Evolutionary conservation across 164 flowering plant species (phyloP).

Genomic region (Vitis rupestris): DNA sequence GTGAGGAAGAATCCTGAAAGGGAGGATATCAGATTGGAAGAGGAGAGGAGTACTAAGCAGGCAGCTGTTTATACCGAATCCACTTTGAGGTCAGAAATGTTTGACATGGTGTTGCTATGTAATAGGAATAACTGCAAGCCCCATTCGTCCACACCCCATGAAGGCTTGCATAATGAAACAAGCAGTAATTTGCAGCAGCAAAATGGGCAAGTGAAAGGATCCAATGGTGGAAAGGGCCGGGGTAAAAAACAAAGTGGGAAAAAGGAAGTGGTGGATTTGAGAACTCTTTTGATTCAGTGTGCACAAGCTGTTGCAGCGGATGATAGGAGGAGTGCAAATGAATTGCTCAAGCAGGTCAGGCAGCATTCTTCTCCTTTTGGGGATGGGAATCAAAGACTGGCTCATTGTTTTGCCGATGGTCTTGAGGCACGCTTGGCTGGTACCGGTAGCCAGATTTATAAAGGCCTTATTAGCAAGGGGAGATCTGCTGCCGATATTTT

Average conservation of each 20-base stretch:
- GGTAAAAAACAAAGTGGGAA: conserved; percentile 54
- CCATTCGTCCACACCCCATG: conserved; percentile 25
- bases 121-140: conserved; percentile 12
- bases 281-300: conserved; percentile 70
- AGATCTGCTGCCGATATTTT: conserved; percentile 62
- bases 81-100: conserved; percentile 40
- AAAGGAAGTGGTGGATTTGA: conserved; percentile 76
- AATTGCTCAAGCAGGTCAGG: conserved; percentile 70
- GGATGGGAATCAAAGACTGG: conserved; percentile 76
- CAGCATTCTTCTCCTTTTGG: conserved; percentile 79
- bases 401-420: conserved; percentile 73
- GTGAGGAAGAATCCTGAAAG: conserved; percentile 51
- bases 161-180: conserved; percentile 35
- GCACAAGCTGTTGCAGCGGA: conserved; percentile 86
- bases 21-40: conserved; percentile 41
- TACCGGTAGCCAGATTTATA: conserved; percentile 76
- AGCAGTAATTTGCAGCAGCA: conserved; percentile 31
- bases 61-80: conserved; percentile 50
- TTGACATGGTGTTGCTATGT: conserved; percentile 65
- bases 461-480: conserved; percentile 45
- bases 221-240: conserved; percentile 48
- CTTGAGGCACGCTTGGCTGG: conserved; percentile 92
- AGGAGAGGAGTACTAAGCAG: conserved; percentile 65
- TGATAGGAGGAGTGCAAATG: conserved; percentile 61
- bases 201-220: conserved; percentile 42